Conservation (phyloP, 495 filamentous ascomycete genomes). For the Aspergillus panamensis region DNA sequence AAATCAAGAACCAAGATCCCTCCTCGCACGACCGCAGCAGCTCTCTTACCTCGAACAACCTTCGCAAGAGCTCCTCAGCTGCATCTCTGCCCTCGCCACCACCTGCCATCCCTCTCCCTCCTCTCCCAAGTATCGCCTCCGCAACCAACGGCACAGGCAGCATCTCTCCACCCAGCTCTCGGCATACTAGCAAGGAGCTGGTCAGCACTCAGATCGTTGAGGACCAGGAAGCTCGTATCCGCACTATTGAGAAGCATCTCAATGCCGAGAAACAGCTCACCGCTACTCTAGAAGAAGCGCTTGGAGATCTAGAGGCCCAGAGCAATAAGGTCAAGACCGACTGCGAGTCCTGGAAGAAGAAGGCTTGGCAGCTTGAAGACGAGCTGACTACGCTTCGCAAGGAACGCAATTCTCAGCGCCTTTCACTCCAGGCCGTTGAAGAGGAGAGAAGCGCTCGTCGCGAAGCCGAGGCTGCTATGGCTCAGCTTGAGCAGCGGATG, state of each 20-base stretch:
- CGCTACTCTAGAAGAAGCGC: conserved; percentile 87
- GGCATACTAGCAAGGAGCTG: conserved; percentile 81
- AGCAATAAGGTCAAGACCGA: conserved; percentile 82
- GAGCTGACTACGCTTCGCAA: conserved; percentile 72
- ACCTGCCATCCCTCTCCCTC: conserved; percentile 88
- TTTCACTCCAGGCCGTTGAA: conserved; percentile 88
- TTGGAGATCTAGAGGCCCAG: conserved; percentile 86
- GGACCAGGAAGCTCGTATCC: conserved; percentile 91
- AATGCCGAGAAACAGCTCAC: conserved; percentile 96
- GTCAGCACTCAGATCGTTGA: conserved; percentile 63
- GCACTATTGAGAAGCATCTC: conserved; percentile 94
- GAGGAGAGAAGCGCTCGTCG: conserved; percentile 84
- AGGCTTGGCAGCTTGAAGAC: conserved; percentile 69
- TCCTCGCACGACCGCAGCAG: conserved; percentile 64
- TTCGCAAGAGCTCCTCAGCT: conserved; percentile 82
- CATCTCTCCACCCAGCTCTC: conserved; percentile 48
- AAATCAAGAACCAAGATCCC: conserved; percentile 43
- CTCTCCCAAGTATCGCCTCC: conserved; percentile 43
- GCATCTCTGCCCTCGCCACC: conserved; percentile 88
- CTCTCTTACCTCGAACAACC: conserved; percentile 70
- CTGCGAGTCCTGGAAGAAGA: conserved; percentile 84
- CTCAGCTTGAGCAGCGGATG: conserved; percentile 91
- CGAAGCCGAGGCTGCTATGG: conserved; percentile 83
- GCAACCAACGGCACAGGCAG: conserved; percentile 35
- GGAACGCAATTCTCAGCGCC: conserved; percentile 65